Conservation (phyloP, 139 green algal species). For the Ettlia oleoabundans region DNA sequence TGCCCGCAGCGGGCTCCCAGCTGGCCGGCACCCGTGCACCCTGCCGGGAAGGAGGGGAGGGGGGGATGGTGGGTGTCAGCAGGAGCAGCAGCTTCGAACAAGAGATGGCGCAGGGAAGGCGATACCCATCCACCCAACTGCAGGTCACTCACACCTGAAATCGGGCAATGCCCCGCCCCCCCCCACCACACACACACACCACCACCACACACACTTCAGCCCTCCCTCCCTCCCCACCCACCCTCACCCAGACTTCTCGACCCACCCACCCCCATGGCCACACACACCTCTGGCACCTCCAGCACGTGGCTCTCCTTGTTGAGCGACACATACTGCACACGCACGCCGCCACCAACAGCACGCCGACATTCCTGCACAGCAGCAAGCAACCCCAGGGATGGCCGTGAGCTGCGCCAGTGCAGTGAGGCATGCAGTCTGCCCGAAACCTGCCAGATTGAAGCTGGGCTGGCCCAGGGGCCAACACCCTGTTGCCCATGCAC, state of each 20-base stretch:
- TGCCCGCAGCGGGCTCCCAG: slow-evolving; percentile 66
- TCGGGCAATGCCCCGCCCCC: too few species aligned
- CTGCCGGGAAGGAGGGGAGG: not conserved
- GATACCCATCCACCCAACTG: too few species aligned
- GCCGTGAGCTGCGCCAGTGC: not conserved
- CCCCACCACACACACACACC: too few species aligned
- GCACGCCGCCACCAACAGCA: slow-evolving; percentile 6
- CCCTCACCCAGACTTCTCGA: not conserved
- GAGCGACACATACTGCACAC: slow-evolving; percentile 73
- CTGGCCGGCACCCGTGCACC: slow-evolving; percentile 40
- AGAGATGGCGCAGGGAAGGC: too few species aligned
- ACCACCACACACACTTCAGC: not conserved
- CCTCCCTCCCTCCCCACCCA: not conserved
- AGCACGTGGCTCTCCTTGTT: slow-evolving; percentile 92
- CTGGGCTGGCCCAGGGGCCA: too few species aligned
- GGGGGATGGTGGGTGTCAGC: not conserved
- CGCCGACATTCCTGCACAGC: slow-evolving; percentile 16
- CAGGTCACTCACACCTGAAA: too few species aligned
- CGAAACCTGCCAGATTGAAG: too few species aligned
- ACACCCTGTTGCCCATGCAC: too few species aligned
- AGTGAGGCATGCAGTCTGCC: too few species aligned
- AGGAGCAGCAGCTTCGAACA: too few species aligned
- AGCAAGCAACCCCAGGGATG: not conserved
- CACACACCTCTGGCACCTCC: slow-evolving; percentile 29
- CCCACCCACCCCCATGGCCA: not conserved